Conservation (phyloP, 306 rosid genomes). For the Castanea sativa region DNA sequence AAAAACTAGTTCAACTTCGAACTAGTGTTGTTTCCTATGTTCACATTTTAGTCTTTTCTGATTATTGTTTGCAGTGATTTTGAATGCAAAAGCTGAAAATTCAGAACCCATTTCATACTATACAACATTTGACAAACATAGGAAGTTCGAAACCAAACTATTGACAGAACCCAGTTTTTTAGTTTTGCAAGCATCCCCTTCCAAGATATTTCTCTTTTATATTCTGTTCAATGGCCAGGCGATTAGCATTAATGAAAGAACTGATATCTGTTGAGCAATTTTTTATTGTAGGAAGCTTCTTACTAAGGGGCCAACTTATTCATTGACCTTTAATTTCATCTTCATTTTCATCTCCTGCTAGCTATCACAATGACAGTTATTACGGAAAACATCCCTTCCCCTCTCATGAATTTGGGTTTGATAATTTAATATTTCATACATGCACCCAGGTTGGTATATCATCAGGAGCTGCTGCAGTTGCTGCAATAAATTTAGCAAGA, state of each 20-base stretch:
- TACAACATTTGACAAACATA: background rate
- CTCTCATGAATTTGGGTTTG: conserved; percentile 3
- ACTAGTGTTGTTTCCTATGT: background rate
- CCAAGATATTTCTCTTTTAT: background rate
- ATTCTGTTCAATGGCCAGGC: background rate
- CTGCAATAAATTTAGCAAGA: conserved; percentile 76
- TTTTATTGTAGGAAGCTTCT: background rate
- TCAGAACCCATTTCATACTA: background rate
- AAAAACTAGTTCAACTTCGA: background rate
- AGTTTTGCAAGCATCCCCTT: background rate
- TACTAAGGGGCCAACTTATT: background rate
- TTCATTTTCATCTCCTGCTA: conserved; percentile 20
- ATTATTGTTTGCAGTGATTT: background rate
- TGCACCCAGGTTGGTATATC: conserved; percentile 84
- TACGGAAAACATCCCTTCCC: background rate
- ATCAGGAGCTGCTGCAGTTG: conserved; percentile 97
- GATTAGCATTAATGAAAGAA: background rate
- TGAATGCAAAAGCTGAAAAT: background rate
- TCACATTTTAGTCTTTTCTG: background rate
- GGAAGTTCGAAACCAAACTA: no score
- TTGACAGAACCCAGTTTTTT: background rate
- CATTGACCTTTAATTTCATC: conserved; percentile 18
- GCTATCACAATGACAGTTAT: conserved; percentile 7
- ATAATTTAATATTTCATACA: conserved; percentile 20
- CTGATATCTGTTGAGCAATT: conserved; percentile 7